phyloP scores from a whole-genome alignment of 2,329 filamentous ascomycete species.

The Alternaria burnsii region DNA sequence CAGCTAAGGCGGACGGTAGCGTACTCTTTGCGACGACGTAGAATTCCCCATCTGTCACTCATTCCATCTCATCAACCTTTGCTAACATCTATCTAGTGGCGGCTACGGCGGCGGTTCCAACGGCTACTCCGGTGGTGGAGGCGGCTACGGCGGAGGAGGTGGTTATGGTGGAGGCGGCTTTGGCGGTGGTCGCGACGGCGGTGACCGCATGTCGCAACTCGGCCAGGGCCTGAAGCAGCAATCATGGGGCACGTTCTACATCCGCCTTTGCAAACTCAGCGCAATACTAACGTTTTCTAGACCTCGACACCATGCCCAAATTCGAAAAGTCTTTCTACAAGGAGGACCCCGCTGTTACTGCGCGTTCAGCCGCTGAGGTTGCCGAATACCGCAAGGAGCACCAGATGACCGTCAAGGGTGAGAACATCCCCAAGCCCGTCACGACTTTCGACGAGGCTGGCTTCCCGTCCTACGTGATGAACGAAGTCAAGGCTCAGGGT shows the following conservation, averaged over 20 bases:
- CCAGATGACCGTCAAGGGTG: conserved; percentile 82
- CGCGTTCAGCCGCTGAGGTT: conserved; percentile 79
- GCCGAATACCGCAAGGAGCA: conserved; percentile 87
- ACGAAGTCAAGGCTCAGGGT: conserved; percentile 97
- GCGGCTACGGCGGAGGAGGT: conserved; percentile 66
- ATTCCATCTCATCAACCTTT: conserved; percentile 6
- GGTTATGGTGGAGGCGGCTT: conserved; percentile 32
- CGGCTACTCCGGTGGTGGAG: conserved; percentile 58
- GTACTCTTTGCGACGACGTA: conserved; percentile 43
- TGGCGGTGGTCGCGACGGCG: conserved; percentile 70
- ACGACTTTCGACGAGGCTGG: conserved; percentile 98
- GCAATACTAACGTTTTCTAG: conserved; percentile 59
- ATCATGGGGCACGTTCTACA: conserved; percentile 76
- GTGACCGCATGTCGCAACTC: conserved; percentile 93
- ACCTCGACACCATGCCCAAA: conserved; percentile 81
- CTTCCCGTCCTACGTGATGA: conserved; percentile 96
- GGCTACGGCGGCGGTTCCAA: conserved; percentile 56
- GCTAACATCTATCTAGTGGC: conserved; percentile 43
- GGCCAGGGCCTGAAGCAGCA: conserved; percentile 88
- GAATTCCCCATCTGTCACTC: conserved; percentile 33
- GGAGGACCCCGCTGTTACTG: conserved; percentile 81
- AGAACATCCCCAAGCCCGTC: conserved; percentile 87
- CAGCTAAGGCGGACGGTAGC: conserved; percentile 34
- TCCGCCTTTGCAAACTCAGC: not conserved
- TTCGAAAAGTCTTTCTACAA: conserved; percentile 99